These are phyloP conservation scores for Ceratocystis harringtonii DNA, from an alignment of 2,329 filamentous ascomycete species.

Conservation along the genomic window DNA sequence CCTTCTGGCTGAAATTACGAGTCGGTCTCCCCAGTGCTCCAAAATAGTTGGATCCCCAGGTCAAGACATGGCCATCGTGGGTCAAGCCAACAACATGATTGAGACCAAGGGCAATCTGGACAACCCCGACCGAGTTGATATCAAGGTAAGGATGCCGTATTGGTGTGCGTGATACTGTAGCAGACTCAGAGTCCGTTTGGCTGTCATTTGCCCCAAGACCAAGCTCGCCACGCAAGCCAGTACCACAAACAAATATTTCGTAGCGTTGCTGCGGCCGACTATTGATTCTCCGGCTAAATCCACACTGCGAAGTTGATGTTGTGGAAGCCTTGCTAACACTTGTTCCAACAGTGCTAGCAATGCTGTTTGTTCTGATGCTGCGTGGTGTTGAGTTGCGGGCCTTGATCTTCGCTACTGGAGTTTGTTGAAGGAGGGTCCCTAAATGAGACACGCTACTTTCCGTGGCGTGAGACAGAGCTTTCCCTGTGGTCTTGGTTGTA, in stretches of 20 bases:
- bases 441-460: background rate
- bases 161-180: constrained; percentile 21
- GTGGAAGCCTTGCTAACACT: background rate
- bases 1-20: background rate
- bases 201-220: constrained; percentile 28
- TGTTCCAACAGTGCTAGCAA: background rate
- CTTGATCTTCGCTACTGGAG: background rate
- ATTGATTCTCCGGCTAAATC: background rate
- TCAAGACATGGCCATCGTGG: constrained; percentile 45
- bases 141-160: constrained; percentile 40
- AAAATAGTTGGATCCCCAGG: constrained; percentile 54
- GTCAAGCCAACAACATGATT: constrained; percentile 51
- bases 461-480: background rate
- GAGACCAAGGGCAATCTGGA: constrained; percentile 45
- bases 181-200: background rate
- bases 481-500: background rate
- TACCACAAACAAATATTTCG: constrained; percentile 47
- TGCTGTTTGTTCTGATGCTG: background rate
- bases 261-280: constrained; percentile 33
- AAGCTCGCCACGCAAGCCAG: constrained; percentile 48
- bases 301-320: background rate
- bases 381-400: background rate
- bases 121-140: constrained; percentile 38
- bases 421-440: background rate
- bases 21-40: constrained; percentile 46